Evolutionary conservation across 2,329 filamentous ascomycete genomes (phyloP), one percentile per base, ranked within the genome.

Genomic region (Samsoniella hepiali): DNA sequence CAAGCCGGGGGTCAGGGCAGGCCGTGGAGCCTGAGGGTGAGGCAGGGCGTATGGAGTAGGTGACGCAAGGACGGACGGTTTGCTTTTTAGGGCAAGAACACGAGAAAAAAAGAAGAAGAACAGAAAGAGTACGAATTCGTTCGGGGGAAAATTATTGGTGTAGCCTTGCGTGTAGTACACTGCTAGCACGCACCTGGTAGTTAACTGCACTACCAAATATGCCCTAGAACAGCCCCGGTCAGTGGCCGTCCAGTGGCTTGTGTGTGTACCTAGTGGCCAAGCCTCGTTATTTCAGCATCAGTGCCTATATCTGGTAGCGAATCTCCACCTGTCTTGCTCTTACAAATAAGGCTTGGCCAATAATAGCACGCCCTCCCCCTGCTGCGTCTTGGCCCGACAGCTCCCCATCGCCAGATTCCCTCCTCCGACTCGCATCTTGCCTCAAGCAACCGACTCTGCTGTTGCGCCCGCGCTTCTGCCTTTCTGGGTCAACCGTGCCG

Each of bases 191-290:
- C 4, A 5, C 11, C 38, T 17, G 45, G 29, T 98, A 73, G 92
- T 22, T 22, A 22, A 22, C 22, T 22, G 22, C 22, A 22, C 22
- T 22, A 22, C 22, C 22, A 22, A 22, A 98, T 72, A 79, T 96
- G 22, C 97, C 98, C 71, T 85, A 88, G 54, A 84, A 95, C 8
- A 81, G 98, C 0, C 91, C 89, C 10, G 73, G 83, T 15, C 86
- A 96, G 72, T 85, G 94, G 60, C 94, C 94, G 2, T 93, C 96
- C 66, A 89, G 92, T 71, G 87, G 93, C 65, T 98, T 94, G 95
- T 82, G 98, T 66, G 97, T 98, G 70, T 51, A 13, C 47, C 29
- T 34, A 34, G 10, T 22, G 22, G 47, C 47, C 22, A 50, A 50
- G 7, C 50, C 50, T 9, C 38, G 84, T 97, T 67, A 15, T 93